A percentile compares a stretch with the other conserved stretches of the same genome.
Evolutionary conservation across 1,139 yeast genomes (phyloP).

Genomic region (Blastobotrys serpentis): DNA sequence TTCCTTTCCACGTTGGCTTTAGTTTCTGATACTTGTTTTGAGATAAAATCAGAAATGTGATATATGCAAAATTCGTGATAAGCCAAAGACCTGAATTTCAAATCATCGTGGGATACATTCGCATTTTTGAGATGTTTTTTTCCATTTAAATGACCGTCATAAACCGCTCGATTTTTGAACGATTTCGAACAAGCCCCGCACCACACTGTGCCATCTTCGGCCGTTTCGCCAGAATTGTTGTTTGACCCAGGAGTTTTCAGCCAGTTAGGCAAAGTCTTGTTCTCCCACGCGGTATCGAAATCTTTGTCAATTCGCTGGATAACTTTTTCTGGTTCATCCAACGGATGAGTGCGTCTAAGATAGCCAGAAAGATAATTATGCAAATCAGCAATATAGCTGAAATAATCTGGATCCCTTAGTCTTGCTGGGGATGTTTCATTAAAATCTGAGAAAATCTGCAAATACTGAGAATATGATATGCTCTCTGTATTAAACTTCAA

Average conservation of each 20-base stretch:
- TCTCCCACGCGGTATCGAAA: conserved; percentile 36
- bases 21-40: conserved; percentile 49
- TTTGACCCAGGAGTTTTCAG: conserved; percentile 34
- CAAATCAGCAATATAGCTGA: conserved; percentile 46
- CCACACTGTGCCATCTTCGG: conserved; percentile 33
- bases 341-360: conserved; percentile 51
- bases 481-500: conserved; percentile 36
- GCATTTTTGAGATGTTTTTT: conserved; percentile 67
- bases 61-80: conserved; percentile 42
- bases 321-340: conserved; percentile 44
- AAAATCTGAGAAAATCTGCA: conserved; percentile 48
- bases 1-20: conserved; percentile 63
- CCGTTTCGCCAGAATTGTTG: conserved; percentile 7
- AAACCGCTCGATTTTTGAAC: conserved; percentile 68
- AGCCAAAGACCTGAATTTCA: conserved; percentile 23
- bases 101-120: conserved; percentile 16
- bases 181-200: conserved; percentile 66
- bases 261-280: conserved; percentile 25
- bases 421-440: conserved; percentile 32
- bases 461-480: conserved; percentile 52
- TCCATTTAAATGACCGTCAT: conserved; percentile 66
- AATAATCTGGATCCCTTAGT: conserved; percentile 41
- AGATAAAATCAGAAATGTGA: conserved; percentile 40
- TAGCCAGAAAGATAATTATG: conserved; percentile 49
- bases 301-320: conserved; percentile 39